These are phyloP conservation scores for Cystobasidium sp. DNA, from an alignment of 1,284 basidiomycete species.

Conservation along the genomic window DNA sequence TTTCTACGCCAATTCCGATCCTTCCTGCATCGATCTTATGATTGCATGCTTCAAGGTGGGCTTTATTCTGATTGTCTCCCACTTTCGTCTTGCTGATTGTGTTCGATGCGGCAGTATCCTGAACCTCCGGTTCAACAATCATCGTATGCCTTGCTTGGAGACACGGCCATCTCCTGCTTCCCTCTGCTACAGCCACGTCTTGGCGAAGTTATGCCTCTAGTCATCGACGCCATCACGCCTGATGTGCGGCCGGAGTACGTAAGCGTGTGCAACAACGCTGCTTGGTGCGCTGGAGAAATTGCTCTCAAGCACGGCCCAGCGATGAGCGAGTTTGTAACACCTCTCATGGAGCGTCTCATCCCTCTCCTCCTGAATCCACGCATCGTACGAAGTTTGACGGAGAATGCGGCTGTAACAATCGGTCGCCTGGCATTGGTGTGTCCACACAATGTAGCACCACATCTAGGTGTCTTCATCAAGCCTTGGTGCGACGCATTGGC, in stretches of 20 bases:
- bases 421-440: slow-evolving; percentile 93
- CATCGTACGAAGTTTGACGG: slow-evolving; percentile 89
- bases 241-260: slow-evolving; percentile 90
- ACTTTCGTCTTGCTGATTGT: not conserved
- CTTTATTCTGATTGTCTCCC: slow-evolving; percentile 35
- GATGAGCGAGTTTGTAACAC: slow-evolving; percentile 85
- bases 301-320: slow-evolving; percentile 65
- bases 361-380: slow-evolving; percentile 89
- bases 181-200: slow-evolving; percentile 80
- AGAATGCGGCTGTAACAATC: slow-evolving; percentile 99
- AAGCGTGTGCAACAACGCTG: slow-evolving; percentile 98
- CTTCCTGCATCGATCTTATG: slow-evolving; percentile 76
- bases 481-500: slow-evolving; percentile 87
- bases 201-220: slow-evolving; percentile 83
- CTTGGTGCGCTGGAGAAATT: slow-evolving; percentile 98
- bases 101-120: slow-evolving; percentile 65
- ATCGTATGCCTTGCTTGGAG: slow-evolving; percentile 94
- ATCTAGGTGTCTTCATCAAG: slow-evolving; percentile 86
- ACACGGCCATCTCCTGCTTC: slow-evolving; percentile 96
- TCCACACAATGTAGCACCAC: slow-evolving; percentile 83
- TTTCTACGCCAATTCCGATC: slow-evolving; percentile 67
- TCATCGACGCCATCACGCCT: slow-evolving; percentile 86
- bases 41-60: slow-evolving; percentile 76
- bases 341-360: slow-evolving; percentile 83
- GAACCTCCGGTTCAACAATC: slow-evolving; percentile 95